Percentiles rank a stretch among this genome's conserved stretches.
These are phyloP conservation scores for Botrytis hyacinthi DNA, from an alignment of 2,329 filamentous ascomycete species.

Conservation along the genomic window DNA sequence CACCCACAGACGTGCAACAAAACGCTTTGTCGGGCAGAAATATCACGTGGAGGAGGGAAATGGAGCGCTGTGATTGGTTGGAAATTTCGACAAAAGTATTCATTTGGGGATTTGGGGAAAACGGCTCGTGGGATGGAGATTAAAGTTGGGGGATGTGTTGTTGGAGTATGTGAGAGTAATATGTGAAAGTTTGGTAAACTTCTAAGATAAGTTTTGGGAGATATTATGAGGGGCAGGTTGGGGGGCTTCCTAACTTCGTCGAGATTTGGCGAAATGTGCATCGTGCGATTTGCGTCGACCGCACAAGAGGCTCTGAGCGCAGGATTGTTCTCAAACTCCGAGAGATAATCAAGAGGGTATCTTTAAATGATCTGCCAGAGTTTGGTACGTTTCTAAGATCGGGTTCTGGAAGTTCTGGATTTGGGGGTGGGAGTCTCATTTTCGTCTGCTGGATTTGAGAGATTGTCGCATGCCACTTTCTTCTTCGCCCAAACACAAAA, in stretches of 20 bases:
- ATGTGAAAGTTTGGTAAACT: not conserved
- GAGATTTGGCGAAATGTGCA: conserved; percentile 6
- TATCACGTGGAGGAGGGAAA: not conserved
- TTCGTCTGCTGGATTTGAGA: not conserved
- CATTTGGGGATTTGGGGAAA: not conserved
- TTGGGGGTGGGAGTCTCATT: not conserved
- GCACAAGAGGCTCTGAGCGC: not conserved
- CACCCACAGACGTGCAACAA: conserved; percentile 12
- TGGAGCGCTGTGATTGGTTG: conserved; percentile 1
- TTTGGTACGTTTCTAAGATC: not conserved
- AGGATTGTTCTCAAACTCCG: not conserved
- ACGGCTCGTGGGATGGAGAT: no score
- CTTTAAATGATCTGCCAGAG: not conserved
- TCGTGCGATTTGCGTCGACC: not conserved
- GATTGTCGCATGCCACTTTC: not conserved
- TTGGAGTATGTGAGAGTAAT: rapidly evolving
- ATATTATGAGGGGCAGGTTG: not conserved
- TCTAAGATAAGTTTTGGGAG: conserved; percentile 5
- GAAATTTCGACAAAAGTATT: not conserved
- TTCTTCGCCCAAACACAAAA: not conserved
- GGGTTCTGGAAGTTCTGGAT: not conserved
- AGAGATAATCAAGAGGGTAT: rapidly evolving
- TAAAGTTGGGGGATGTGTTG: rapidly evolving
- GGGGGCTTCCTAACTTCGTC: not conserved
- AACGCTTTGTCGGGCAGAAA: not conserved